phyloP scores from a whole-genome alignment of 495 filamentous ascomycete genomes.

The Annulohypoxylon moriforme region DNA sequence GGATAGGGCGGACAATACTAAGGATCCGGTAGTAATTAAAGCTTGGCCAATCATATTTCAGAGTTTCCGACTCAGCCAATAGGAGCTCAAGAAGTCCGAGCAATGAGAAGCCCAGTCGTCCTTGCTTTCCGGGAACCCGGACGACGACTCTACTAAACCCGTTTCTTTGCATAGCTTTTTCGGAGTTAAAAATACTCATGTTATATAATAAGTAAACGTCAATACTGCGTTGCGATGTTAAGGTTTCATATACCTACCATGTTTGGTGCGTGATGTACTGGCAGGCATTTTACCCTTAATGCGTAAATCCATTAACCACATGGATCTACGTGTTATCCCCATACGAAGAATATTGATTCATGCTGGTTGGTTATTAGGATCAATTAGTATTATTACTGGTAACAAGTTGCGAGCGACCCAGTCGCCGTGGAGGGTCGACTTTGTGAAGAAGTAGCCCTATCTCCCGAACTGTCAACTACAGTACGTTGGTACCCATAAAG shows the following conservation, averaged over 20 bases:
- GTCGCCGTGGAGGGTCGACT: too few relatives aligned
- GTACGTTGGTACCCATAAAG: too few relatives aligned
- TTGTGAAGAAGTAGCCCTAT: too few relatives aligned
- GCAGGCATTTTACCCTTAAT: neutral
- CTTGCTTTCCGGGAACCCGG: neutral
- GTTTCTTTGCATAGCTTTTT: neutral
- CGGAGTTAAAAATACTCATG: neutral
- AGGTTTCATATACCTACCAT: neutral
- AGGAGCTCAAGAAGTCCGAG: neutral
- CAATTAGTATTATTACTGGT: too few relatives aligned
- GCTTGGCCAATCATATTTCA: slow-evolving; percentile 23
- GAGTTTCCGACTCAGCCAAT: slow-evolving; percentile 28
- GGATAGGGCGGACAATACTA: neutral
- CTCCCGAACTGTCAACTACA: too few relatives aligned
- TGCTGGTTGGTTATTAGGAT: too few relatives aligned
- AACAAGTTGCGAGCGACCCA: too few relatives aligned
- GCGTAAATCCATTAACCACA: neutral
- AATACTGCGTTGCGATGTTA: neutral
- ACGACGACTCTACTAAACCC: neutral
- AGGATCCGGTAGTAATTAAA: neutral
- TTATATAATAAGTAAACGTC: neutral
- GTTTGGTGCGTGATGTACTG: too few relatives aligned
- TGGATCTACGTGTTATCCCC: too few relatives aligned
- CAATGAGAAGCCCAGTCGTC: neutral
- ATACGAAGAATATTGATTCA: too few relatives aligned